Evolutionary conservation across 768 basidiomycete genomes (phyloP).

Genomic region (Wakefieldia striispora): DNA sequence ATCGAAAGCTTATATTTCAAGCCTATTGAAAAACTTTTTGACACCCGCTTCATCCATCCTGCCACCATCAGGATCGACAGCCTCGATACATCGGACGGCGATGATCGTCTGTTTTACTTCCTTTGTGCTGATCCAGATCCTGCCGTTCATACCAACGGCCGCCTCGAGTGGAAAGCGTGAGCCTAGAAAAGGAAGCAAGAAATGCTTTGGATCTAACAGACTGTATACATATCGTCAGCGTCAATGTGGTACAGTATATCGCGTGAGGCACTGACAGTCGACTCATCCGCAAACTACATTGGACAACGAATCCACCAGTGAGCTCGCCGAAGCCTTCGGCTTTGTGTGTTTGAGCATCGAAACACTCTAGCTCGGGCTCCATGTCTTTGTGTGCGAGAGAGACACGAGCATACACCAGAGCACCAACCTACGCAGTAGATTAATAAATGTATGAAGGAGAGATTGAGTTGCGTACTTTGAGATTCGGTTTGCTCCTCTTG

Average conservation of each 20-base stretch:
- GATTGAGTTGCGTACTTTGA: conserved; percentile 58
- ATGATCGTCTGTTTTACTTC: conserved; percentile 74
- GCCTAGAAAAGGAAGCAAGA: conserved; percentile 78
- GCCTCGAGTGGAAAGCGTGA: conserved; percentile 81
- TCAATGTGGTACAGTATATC: neutral
- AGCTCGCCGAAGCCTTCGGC: conserved; percentile 92
- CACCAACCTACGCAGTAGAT: conserved; percentile 64
- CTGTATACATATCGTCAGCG: conserved; percentile 41
- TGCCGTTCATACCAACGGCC: conserved; percentile 89
- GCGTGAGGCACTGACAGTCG: conserved; percentile 59
- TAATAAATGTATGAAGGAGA: conserved; percentile 3
- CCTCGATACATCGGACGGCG: conserved; percentile 75
- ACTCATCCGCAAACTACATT: conserved; percentile 82
- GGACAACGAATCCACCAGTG: conserved; percentile 81
- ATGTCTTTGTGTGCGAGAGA: conserved; percentile 95
- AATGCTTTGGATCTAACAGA: conserved; percentile 77
- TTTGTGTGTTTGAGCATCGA: conserved; percentile 90
- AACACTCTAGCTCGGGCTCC: conserved; percentile 97
- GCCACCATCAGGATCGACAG: conserved; percentile 71
- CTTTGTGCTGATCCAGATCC: conserved; percentile 84
- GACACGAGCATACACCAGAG: conserved; percentile 87
- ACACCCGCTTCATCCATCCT: conserved; percentile 54
- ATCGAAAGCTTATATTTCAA: conserved; percentile 37
- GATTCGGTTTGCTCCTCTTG: conserved; percentile 89
- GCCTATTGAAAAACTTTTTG: conserved; percentile 49